Base-by-base conservation (phyloP, 2,329 filamentous ascomycete genomes). In the Trichophyton benhamiae region DNA sequence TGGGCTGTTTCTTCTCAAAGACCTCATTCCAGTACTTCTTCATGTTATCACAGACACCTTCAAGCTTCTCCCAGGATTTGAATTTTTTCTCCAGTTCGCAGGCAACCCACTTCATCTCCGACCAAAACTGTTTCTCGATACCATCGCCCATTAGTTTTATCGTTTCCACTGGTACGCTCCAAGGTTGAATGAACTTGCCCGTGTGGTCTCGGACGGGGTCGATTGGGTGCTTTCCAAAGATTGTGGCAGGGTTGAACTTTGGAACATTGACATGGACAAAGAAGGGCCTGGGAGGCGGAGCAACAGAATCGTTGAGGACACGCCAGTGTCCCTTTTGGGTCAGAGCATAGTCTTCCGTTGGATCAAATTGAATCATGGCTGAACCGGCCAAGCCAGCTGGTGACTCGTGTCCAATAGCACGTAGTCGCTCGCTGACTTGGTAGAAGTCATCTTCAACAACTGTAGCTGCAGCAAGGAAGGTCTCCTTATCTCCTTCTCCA, bases 401-500 rank as follows among this genome's bases (percentile, higher is more conserved):
- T 36, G 67, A 67, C 42, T 63, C 57, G 62, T 73, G 69, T 61
- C 71, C 71, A 49, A 74, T 68, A 42, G 72, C 69, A 36, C 67
- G 66, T 25, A 75, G 72, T 11, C 66, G 69, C 61, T 74, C 69
- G 36, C 68, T 70, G 53, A 79, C 77, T 38, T 74, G 70, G 64
- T 79, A 77, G 65, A 74, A 78, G 1, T 73, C 66, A 4, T 74
- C 69, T 3, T 69, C 66, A 1, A 78, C 67, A 9, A 70, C 75
- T 2, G 73, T 64, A 7, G 79, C 77, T 6, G 78, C 78, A 3
- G 75, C 71, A 15, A 78, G 66, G 64, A 80, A 80, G 0, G 78
- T 80, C 65, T 80, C 78, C 65, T 80, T 80, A 68, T 80, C 78
- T 15, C 79, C 79, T 67, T 80, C 72, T 9, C 78, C 79, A 0